Percentiles rank a stretch among this genome's conserved stretches.
These are phyloP conservation scores for Fusarium keratoplasticum DNA, from an alignment of 2,329 filamentous ascomycete species.

Conservation along the genomic window DNA sequence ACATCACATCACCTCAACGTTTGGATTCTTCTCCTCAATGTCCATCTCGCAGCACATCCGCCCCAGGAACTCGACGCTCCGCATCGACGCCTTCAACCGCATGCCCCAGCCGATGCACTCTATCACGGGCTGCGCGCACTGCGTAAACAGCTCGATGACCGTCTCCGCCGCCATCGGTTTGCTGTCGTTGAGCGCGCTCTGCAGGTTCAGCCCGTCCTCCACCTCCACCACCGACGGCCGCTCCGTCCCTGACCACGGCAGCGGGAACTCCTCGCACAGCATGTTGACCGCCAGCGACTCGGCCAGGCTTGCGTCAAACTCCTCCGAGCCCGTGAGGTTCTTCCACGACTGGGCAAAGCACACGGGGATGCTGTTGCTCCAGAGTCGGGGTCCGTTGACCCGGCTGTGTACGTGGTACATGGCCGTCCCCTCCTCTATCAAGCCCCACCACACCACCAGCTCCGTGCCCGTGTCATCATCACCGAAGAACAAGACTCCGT, in stretches of 20 bases:
- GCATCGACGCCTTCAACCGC: slow-evolving; percentile 39
- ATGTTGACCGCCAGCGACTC: slow-evolving; percentile 42
- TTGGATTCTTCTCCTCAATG: slow-evolving; percentile 39
- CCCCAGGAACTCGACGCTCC: slow-evolving; percentile 39
- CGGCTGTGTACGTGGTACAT: slow-evolving; percentile 43
- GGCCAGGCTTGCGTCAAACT: slow-evolving; percentile 35
- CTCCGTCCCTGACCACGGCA: slow-evolving; percentile 38
- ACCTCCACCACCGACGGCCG: slow-evolving; percentile 41
- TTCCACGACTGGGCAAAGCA: slow-evolving; percentile 43
- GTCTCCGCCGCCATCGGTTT: slow-evolving; percentile 37
- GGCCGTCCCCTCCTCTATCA: slow-evolving; percentile 42
- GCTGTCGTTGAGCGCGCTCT: slow-evolving; percentile 32
- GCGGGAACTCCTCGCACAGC: slow-evolving; percentile 41
- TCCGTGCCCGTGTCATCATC: slow-evolving; percentile 39
- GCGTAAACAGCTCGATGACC: slow-evolving; percentile 42
- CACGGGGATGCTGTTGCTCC: slow-evolving; percentile 44
- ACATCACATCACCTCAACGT: slow-evolving; percentile 13
- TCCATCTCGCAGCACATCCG: slow-evolving; percentile 42
- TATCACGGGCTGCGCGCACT: slow-evolving; percentile 37
- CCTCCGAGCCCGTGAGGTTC: slow-evolving; percentile 37
- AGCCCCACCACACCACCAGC: slow-evolving; percentile 44
- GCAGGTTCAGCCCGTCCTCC: slow-evolving; percentile 38
- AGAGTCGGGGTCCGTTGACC: slow-evolving; percentile 37
- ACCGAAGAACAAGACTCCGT: slow-evolving; percentile 41
- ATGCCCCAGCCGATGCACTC: slow-evolving; percentile 40